phyloP scores from a whole-genome alignment of 2,329 filamentous ascomycete species.

The Aspergillus tamarii region DNA sequence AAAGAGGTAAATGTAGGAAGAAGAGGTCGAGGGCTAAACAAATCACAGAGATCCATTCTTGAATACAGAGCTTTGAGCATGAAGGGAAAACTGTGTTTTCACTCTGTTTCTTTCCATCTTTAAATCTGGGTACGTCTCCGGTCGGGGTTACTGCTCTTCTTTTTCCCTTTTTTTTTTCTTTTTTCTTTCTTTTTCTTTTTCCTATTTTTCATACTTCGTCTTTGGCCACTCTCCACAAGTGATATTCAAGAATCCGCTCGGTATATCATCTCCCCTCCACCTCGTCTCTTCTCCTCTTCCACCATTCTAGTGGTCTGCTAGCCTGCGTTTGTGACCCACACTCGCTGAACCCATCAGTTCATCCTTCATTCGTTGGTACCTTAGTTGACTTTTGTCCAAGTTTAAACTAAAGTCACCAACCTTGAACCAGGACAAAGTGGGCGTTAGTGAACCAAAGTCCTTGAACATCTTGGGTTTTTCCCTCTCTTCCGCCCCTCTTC shows the following conservation, averaged over 20 bases:
- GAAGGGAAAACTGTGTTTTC: not conserved
- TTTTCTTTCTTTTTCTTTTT: not conserved
- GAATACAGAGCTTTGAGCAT: not conserved
- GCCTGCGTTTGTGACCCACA: slow-evolving; percentile 13
- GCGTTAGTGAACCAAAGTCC: slow-evolving; percentile 7
- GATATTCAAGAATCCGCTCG: slow-evolving; percentile 1
- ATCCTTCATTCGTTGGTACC: slow-evolving; percentile 17
- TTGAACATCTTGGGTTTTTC: slow-evolving; percentile 8
- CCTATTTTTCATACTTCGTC: not conserved
- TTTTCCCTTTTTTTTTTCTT: not conserved
- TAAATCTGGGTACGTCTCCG: slow-evolving; percentile 9
- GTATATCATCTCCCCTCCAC: slow-evolving; percentile 8
- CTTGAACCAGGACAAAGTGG: slow-evolving; percentile 11
- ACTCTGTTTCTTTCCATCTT: not conserved
- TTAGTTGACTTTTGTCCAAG: slow-evolving; percentile 8
- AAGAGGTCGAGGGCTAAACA: not conserved
- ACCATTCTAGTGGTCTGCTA: slow-evolving; percentile 11
- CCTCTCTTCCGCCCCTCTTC: slow-evolving; percentile 10
- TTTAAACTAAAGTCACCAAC: slow-evolving; percentile 13
- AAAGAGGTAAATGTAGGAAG: not conserved
- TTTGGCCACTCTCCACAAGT: slow-evolving; percentile 1
- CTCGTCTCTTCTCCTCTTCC: not conserved
- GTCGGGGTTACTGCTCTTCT: slow-evolving; percentile 6
- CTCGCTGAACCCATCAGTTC: slow-evolving; percentile 14
- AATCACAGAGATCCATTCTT: not conserved